Evolutionary conservation across 768 basidiomycete genomes (phyloP), one percentile per base, ranked within the genome.

Genomic region (Tulasnella sp.): DNA sequence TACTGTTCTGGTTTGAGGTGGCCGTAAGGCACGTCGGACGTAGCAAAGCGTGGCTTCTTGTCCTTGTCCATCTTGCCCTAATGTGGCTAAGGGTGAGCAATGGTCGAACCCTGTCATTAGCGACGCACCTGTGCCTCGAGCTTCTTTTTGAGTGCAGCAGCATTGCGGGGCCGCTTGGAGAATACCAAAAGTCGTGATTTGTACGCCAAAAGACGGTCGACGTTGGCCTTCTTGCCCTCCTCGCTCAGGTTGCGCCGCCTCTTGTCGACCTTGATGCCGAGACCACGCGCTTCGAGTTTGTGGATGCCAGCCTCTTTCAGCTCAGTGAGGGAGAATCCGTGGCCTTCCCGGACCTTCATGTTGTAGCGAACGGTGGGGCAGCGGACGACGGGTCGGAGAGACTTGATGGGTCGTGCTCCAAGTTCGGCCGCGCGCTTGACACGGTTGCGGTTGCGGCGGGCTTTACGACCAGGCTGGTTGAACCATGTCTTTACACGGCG

Each of bases 311-410:
- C 96, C 68, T 86, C 89, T 77, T 92, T 96, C 70, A 99, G 78
- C 73, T 99, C 96, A 45, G 79, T 79, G 43, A 89, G 75, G 61
- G 93, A 92, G 78, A 98, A 98, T 54, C 96, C 94, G 67, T 93
- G 88, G 58, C 94, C 94, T 70, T 92, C 87, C 63, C 96, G 88
- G 67, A 97, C 71, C 74, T 96, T 96, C 72, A 86, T 82, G 80
- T 98, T 99, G 83, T 98, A 99, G 65, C 91, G 90, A 65, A 94
- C 79, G 61, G 94, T 97, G 66, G 91, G 94, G 59, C 77, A 89
- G 71, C 91, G 92, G 65, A 99, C 96, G 61, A 93, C 94, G 46
- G 94, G 94, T 67, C 94, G 91, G 66, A 98, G 88, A 70, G 84
- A 85, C 61, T 81, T 76, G 62, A 90, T 81, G 42, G 89, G 96